Percentiles rank a stretch among this genome's conserved stretches.
phyloP scores from a whole-genome alignment of 768 basidiomycete species.

The Suillus paluster region DNA sequence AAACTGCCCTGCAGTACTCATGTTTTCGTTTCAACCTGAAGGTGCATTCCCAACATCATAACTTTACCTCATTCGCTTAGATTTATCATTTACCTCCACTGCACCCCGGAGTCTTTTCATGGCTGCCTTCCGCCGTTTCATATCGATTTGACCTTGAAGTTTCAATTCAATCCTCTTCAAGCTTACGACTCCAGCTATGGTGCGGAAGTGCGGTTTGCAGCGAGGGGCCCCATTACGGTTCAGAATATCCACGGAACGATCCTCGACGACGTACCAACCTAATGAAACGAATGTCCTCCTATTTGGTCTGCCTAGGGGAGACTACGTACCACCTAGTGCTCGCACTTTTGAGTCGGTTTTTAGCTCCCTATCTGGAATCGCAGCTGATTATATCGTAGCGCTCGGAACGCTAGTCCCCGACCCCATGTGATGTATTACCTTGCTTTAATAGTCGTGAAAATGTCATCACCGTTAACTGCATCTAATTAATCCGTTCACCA shows the following conservation, averaged over 20 bases:
- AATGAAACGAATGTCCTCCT: background rate
- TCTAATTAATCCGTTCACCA: no score
- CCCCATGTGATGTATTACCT: no score
- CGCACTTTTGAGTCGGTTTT: background rate
- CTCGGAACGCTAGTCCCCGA: no score
- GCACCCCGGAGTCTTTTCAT: background rate
- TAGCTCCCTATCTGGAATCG: background rate
- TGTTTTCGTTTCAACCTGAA: background rate
- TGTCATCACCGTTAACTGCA: no score
- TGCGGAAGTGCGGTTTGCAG: background rate
- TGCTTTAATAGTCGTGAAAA: no score
- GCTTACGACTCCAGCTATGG: background rate
- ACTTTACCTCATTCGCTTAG: background rate
- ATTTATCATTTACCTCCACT: background rate
- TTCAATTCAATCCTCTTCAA: background rate
- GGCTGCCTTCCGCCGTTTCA: background rate
- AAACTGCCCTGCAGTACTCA: no score
- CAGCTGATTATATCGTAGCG: no score
- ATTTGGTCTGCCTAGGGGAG: background rate
- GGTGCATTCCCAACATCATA: no score
- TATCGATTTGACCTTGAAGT: background rate
- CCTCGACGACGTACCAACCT: background rate
- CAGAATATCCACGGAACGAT: background rate
- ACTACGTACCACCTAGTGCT: background rate
- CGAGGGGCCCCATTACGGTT: background rate